phyloP scores from a whole-genome alignment of 2,329 filamentous ascomycete genomes.

The Scedosporium dehoogii region DNA sequence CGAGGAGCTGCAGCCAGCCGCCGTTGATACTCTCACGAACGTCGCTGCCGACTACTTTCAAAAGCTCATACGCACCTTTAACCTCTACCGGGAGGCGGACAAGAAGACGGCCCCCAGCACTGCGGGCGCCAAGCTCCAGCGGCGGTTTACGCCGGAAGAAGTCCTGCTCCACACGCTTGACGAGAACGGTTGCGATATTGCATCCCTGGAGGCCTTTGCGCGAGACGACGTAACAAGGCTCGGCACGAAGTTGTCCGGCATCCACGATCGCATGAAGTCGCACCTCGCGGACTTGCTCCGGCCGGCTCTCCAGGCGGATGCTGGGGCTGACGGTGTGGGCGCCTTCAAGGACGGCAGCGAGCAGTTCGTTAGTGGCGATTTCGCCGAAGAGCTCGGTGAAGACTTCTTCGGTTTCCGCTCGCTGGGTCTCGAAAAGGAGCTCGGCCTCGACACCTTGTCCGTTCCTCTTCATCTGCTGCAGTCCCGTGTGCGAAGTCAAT shows the following conservation, averaged over 20 bases:
- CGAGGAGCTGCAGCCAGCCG: constrained; percentile 92
- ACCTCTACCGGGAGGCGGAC: constrained; percentile 73
- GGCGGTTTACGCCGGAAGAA: constrained; percentile 73
- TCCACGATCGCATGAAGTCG: constrained; percentile 90
- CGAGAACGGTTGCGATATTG: constrained; percentile 74
- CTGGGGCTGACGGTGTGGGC: constrained; percentile 71
- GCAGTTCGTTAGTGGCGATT: constrained; percentile 92
- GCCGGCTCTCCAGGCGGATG: constrained; percentile 68
- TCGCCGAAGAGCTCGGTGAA: constrained; percentile 94
- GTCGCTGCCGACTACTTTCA: constrained; percentile 83
- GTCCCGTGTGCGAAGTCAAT: constrained; percentile 76
- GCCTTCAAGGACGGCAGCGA: constrained; percentile 96
- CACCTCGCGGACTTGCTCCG: constrained; percentile 90
- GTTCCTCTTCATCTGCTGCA: constrained; percentile 93
- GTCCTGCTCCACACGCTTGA: constrained; percentile 76
- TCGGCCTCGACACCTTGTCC: constrained; percentile 77
- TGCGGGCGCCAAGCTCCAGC: constrained; percentile 38
- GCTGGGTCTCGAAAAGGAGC: constrained; percentile 81
- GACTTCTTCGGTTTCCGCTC: constrained; percentile 99
- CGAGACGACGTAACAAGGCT: constrained; percentile 90
- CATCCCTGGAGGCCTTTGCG: constrained; percentile 73
- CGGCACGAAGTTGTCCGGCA: constrained; percentile 64
- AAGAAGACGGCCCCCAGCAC: constrained; percentile 50
- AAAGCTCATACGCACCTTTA: constrained; percentile 71
- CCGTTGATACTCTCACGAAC: constrained; percentile 81